phyloP scores from a whole-genome alignment of 371 early-diverging fungal genomes.

The Actinomortierella wolfii region DNA sequence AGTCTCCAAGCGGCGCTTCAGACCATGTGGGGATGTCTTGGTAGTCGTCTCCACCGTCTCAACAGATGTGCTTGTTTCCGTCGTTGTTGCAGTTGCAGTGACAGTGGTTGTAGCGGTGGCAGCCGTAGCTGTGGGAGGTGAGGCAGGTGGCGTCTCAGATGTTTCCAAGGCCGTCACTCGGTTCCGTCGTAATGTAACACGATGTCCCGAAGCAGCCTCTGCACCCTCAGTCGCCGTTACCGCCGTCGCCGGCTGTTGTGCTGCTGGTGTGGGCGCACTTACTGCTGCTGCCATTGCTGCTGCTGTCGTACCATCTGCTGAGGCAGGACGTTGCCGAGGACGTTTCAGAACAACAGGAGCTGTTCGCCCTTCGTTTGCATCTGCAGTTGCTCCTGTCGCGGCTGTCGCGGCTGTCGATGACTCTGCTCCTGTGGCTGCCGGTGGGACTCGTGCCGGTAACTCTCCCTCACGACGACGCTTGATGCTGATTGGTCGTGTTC shows the following conservation, averaged over 20 bases:
- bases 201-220: constrained; percentile 1
- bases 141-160: neutral
- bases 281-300: constrained; percentile 1
- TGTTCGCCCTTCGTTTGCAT: constrained; percentile 10
- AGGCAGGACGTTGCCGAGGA: constrained; percentile 29
- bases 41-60: neutral
- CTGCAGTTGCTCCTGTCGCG: constrained; percentile 1
- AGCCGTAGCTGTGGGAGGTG: neutral
- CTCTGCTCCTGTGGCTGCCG: neutral
- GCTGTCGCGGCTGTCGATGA: neutral
- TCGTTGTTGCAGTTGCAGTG: too few relatives aligned
- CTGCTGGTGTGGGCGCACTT: constrained; percentile 6
- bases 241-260: constrained; percentile 16
- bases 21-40: constrained; percentile 22
- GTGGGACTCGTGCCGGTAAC: constrained; percentile 11
- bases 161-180: neutral
- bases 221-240: constrained; percentile 10
- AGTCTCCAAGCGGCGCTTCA: constrained; percentile 39
- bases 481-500: constrained; percentile 15
- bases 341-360: constrained; percentile 26
- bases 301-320: constrained; percentile 6
- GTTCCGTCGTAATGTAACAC: neutral
- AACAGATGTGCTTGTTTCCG: neutral
- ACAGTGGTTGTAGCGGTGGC: neutral
- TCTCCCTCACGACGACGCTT: constrained; percentile 40